Base-by-base conservation (phyloP, 495 filamentous ascomycete species). In the Podospora conica region DNA sequence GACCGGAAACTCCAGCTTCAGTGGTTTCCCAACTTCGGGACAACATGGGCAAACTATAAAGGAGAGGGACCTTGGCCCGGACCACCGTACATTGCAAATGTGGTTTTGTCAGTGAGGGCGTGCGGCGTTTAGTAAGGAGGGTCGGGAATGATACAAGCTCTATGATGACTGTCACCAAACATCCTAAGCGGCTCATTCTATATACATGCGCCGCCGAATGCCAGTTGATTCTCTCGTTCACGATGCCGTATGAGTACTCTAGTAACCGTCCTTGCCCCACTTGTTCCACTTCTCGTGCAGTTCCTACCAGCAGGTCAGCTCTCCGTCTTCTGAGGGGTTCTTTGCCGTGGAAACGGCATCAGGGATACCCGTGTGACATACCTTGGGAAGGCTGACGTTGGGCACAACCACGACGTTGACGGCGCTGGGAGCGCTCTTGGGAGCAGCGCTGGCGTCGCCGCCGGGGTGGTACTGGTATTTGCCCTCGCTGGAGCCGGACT, bases 281-380 rank as follows among this genome's bases (percentile, higher is more conserved):
- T 98, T 98, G 87, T 98, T 98, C 85, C 87, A 98, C 77, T 88
- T 88, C 70, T 98, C 95, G 80, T 98, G 95, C 64, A 96, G 85
- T 59, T 86, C 81, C 95, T 97, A 68, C 20, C 63, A 55, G 27
- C 21, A n/a, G 31, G 55, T 60, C 54, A 64, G 60, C 33, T 21
- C 25, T 21, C 24, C 7, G 0, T 21, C 22, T 20, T 18, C 15
- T 40, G 29, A 55, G 31, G 24, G 10, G 40, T 18, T 70, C 25
- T 20, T 10, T 8, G 18, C 12, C 9, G 12, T 12, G 25, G 24
- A 20, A 12, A 48, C 24, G 15, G 18, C 33, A 7, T 7, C 20
- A 11, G 22, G n/a, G 23, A 22, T 20, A 58, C 12, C 24, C 23
- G 20, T n/a, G 21, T 24, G 15, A n/a, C 71, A 57, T 86, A 96